A percentile compares a stretch with the other conserved stretches of the same genome.
Evolutionary conservation across 2,329 filamentous ascomycete species (phyloP).

Genomic region (Cladosporium halotolerans): DNA sequence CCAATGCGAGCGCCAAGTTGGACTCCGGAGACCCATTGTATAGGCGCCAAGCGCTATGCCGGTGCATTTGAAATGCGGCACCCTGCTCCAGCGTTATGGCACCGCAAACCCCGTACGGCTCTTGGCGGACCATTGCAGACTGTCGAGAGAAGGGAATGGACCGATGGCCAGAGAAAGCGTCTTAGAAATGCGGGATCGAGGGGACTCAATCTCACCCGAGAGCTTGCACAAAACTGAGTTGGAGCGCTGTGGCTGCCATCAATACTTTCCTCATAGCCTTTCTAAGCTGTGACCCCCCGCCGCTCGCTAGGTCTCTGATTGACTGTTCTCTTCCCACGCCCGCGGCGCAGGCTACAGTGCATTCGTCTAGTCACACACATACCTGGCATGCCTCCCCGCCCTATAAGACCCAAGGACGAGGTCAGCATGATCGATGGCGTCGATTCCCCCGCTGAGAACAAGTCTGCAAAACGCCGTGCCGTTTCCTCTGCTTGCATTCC

Average conservation of each 20-base stretch:
- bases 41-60: background rate
- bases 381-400: conserved; percentile 27
- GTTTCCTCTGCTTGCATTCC: conserved; percentile 42
- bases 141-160: conserved; percentile 2
- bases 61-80: background rate
- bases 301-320: conserved; percentile 5
- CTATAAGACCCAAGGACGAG: conserved; percentile 29
- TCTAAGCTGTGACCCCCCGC: background rate
- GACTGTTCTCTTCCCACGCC: background rate
- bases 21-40: background rate
- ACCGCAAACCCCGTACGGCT: conserved; percentile 2
- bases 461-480: conserved; percentile 30
- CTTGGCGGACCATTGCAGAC: conserved; percentile 5
- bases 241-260: conserved; percentile 2
- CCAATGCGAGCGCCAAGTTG: conserved; percentile 9
- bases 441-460: conserved; percentile 22
- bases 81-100: conserved; percentile 9
- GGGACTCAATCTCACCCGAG: conserved; percentile 2
- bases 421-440: conserved; percentile 16
- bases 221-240: conserved; percentile 10
- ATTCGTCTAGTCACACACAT: background rate
- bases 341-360: conserved; percentile 1
- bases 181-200: conserved; percentile 2
- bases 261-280: background rate
- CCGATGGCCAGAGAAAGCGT: background rate